Conservation (phyloP, 371 early-diverging fungal species). For the Enteropsectra breve region DNA sequence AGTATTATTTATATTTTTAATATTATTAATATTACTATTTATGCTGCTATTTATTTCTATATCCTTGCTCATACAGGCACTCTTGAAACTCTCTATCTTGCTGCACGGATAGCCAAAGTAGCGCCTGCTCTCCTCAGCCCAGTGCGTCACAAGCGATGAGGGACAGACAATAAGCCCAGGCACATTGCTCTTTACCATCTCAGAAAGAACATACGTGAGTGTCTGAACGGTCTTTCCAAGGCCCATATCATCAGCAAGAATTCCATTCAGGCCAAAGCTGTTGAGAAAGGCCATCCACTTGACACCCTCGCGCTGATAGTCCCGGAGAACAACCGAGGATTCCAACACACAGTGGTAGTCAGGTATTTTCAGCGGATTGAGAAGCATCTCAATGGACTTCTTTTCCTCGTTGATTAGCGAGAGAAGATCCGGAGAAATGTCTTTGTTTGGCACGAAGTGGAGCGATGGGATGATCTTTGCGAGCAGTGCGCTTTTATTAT, state of each 20-base stretch:
- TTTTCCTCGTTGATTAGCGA: constrained; percentile 25
- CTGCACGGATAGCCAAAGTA: too few relatives aligned
- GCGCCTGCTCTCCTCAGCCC: constrained; percentile 77
- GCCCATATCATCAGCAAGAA: constrained; percentile 70
- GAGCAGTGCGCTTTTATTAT: constrained; percentile 2
- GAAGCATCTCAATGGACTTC: constrained; percentile 21
- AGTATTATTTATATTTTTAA: background rate
- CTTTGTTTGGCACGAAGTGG: constrained; percentile 19
- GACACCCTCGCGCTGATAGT: constrained; percentile 59
- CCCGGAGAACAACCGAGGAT: constrained; percentile 36
- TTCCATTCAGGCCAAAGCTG: constrained; percentile 52
- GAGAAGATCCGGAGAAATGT: constrained; percentile 32
- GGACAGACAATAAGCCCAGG: constrained; percentile 91
- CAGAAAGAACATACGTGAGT: constrained; percentile 45
- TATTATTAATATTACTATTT: background rate
- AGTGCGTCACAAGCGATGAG: constrained; percentile 83
- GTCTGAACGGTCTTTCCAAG: constrained; percentile 86
- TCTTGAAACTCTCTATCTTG: background rate
- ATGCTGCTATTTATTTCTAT: constrained; percentile 13
- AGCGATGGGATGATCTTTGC: constrained; percentile 27
- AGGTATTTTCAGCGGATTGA: constrained; percentile 23
- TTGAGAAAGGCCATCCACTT: constrained; percentile 58
- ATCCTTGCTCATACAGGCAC: constrained; percentile 6
- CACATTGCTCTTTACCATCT: constrained; percentile 25
- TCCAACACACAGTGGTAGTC: constrained; percentile 31